These are phyloP conservation scores for Nannizzia gypsea DNA, from an alignment of 2,329 filamentous ascomycete species.

Conservation along the genomic window DNA sequence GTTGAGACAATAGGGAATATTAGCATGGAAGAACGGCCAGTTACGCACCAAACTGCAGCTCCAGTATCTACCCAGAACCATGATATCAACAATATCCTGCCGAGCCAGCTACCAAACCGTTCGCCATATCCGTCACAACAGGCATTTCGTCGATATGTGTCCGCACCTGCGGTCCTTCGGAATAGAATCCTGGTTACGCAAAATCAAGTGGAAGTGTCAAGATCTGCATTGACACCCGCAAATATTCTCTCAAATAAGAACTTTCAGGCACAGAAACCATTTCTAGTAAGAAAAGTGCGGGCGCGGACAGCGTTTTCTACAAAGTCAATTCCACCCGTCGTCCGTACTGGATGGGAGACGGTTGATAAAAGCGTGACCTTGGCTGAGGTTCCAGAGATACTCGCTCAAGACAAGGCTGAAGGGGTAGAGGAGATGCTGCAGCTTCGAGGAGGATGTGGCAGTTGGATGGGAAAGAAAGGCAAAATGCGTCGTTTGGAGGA, in stretches of 20 bases:
- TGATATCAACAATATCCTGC: neutral
- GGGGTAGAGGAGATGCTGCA: neutral
- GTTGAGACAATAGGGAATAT: neutral
- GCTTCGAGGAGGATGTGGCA: neutral
- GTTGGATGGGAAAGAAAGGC: constrained; percentile 5
- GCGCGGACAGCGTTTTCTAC: neutral
- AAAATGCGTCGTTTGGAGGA: constrained; percentile 6
- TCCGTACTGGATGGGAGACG: neutral
- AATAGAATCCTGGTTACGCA: neutral
- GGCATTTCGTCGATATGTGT: neutral
- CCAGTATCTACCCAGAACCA: neutral
- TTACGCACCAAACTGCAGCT: neutral
- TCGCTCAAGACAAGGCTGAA: neutral
- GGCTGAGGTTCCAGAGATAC: neutral
- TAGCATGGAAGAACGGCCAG: neutral
- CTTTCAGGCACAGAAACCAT: neutral
- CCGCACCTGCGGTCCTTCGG: neutral
- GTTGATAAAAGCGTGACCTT: neutral
- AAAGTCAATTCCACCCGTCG: neutral
- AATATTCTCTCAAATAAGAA: neutral
- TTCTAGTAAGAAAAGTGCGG: neutral
- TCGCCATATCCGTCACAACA: neutral
- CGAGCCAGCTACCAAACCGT: neutral
- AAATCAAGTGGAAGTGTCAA: neutral
- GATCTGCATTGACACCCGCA: neutral